phyloP scores from a whole-genome alignment of 768 basidiomycete species.

The Panus rudis region DNA sequence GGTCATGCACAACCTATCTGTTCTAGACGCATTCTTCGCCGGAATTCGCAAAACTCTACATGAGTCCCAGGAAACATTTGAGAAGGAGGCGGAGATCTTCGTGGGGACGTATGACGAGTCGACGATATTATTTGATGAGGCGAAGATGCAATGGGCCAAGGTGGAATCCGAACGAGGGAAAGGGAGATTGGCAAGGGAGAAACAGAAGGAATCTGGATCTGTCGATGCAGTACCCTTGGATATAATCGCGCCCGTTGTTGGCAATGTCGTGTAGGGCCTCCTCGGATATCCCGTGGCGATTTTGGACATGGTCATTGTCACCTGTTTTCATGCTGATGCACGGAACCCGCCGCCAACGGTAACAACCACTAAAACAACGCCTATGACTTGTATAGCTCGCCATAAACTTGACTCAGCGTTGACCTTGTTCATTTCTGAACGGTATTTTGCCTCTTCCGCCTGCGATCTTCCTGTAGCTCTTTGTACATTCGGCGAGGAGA shows the following conservation, averaged over 20 bases:
- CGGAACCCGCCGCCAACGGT: constrained; percentile 20
- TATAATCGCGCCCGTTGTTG: too few species aligned
- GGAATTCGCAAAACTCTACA: constrained; percentile 40
- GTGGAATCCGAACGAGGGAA: constrained; percentile 72
- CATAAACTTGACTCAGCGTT: constrained; percentile 15
- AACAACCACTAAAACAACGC: constrained; percentile 21
- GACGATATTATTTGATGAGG: constrained; percentile 41
- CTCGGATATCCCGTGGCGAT: too few species aligned
- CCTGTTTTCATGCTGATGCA: constrained; percentile 11
- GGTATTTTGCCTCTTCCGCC: constrained; percentile 2
- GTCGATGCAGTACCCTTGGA: background rate
- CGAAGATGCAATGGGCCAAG: constrained; percentile 48
- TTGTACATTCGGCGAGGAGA: constrained; percentile 19
- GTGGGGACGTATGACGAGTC: constrained; percentile 42
- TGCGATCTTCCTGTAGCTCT: constrained; percentile 18
- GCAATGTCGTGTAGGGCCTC: too few species aligned
- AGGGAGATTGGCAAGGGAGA: constrained; percentile 65
- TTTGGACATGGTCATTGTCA: background rate
- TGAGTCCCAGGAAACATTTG: constrained; percentile 22
- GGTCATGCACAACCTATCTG: constrained; percentile 65
- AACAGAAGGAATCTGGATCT: constrained; percentile 27
- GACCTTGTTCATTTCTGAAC: constrained; percentile 12
- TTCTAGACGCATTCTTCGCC: constrained; percentile 58
- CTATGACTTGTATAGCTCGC: constrained; percentile 21
- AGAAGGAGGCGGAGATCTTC: constrained; percentile 46